phyloP scores from a whole-genome alignment of 202 grass and related monocot species.

The Saccharum hybrid region DNA sequence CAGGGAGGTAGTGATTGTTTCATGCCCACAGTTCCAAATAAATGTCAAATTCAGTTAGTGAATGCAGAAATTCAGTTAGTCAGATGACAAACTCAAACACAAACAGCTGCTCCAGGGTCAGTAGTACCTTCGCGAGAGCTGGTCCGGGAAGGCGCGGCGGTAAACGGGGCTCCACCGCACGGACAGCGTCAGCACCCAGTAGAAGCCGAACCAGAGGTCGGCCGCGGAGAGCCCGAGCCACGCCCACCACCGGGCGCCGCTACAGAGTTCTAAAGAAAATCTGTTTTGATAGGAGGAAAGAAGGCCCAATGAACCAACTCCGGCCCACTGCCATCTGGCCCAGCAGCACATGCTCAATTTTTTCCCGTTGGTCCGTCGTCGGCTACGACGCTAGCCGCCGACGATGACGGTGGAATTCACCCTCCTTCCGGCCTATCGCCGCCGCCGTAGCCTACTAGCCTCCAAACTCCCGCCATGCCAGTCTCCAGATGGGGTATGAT shows the following conservation, averaged over 20 bases:
- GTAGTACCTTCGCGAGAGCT: constrained; percentile 60
- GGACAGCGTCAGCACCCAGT: constrained; percentile 82
- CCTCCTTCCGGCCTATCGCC: neutral
- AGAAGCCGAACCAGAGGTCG: constrained; percentile 79
- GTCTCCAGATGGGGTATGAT: constrained; percentile 17
- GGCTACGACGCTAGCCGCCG: neutral
- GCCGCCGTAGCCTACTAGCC: neutral
- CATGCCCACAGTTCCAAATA: neutral
- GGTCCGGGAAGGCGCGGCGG: constrained; percentile 64
- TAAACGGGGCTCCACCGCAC: constrained; percentile 74
- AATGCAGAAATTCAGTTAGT: neutral
- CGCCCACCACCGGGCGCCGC: constrained; percentile 49
- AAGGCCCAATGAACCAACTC: neutral
- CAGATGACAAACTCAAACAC: neutral
- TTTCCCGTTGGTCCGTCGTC: neutral
- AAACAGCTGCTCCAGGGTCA: too few relatives aligned
- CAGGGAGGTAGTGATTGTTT: neutral
- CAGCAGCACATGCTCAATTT: neutral
- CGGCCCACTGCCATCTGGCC: neutral
- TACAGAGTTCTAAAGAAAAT: too few relatives aligned
- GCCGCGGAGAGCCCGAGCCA: constrained; percentile 70
- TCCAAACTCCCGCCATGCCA: neutral
- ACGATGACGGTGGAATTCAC: neutral
- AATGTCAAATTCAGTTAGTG: neutral
- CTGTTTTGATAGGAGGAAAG: too few relatives aligned